Evolutionary conservation across 495 filamentous ascomycete genomes (phyloP), one percentile per base, ranked within the genome.

Genomic region (Penicillium herquei): DNA sequence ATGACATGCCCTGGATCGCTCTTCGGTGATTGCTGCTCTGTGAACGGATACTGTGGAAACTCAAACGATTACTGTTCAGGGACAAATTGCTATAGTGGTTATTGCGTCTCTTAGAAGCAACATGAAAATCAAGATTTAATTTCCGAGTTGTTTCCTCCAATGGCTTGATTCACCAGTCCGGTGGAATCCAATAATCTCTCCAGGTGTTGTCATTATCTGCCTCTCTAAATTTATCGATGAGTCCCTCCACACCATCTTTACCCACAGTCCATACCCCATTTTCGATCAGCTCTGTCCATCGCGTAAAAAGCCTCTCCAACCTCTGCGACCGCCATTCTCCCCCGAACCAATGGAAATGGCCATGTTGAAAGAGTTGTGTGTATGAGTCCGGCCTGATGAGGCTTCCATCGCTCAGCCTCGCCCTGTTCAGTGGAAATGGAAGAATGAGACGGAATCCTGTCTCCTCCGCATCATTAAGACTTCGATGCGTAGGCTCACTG

Each of bases 191-290:
- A 63, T 72, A 74, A 55, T 71, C 61, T 33, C 37, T 39, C 62
- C 65, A 71, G 56, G 56, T 58, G n/a, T 33, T 26, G 4, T 41
- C 54, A 50, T 69, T 62, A 33, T 26, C 21, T 4, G 75, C 74
- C 39, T 78, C 68, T 46, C 46, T 54, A 57, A 78, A 78, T 39
- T 54, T 68, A 41, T 75, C 70, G 53, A 80, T 71, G 12, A 47
- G 62, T 18, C 73, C 72, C 43, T 66, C 43, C 7, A 80, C 70
- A 2, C 76, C 72, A 34, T 75, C 46, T 39, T 58, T 48, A 26
- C 70, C 71, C 43, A 80, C 74, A 33, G 61, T 58, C 75, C 74
- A 77, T 37, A 71, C 43, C 9, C 72, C 75, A 45, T 42, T 48
- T 37, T 73, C 74, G 39, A 78, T 66, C 56, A 74, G 47, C 35